Conservation (phyloP, 1,139 yeast genomes). For the Saccharomycopsis hybrid region DNA sequence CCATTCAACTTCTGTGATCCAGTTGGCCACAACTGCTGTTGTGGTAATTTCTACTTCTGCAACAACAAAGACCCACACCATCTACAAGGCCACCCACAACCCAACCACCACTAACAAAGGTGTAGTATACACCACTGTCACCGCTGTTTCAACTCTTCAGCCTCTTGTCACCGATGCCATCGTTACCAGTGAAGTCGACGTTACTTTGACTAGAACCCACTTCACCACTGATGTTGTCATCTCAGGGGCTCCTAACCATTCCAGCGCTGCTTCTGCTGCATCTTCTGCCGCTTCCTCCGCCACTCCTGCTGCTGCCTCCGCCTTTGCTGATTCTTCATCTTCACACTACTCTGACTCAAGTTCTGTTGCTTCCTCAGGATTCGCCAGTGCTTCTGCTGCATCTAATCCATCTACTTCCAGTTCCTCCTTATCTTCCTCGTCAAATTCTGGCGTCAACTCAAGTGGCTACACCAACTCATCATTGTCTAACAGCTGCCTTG, state of each 20-base stretch:
- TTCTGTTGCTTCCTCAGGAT: slow-evolving; percentile 2
- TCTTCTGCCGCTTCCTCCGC: background rate
- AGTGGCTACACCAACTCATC: background rate
- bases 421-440: slow-evolving; percentile 23
- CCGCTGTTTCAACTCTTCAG: slow-evolving; percentile 21
- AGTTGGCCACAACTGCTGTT: slow-evolving; percentile 5
- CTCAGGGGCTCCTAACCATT: background rate
- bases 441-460: slow-evolving; percentile 14
- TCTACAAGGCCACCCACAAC: slow-evolving; percentile 23
- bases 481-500: slow-evolving; percentile 15
- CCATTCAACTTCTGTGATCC: background rate
- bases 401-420: background rate
- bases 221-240: background rate
- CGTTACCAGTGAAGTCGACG: slow-evolving; percentile 23
- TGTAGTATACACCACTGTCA: slow-evolving; percentile 22
- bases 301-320: too few relatives aligned
- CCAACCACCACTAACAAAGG: slow-evolving; percentile 22
- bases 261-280: background rate
- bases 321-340: background rate
- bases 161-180: slow-evolving; percentile 27
- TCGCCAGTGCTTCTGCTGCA: background rate
- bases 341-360: background rate
- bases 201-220: slow-evolving; percentile 4
- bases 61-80: slow-evolving; percentile 25
- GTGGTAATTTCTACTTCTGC: slow-evolving; percentile 19